A percentile compares a stretch with the other conserved stretches of the same genome.
Evolutionary conservation across 2,329 filamentous ascomycete species (phyloP).

Genomic region (Penicillium sclerotiorum): DNA sequence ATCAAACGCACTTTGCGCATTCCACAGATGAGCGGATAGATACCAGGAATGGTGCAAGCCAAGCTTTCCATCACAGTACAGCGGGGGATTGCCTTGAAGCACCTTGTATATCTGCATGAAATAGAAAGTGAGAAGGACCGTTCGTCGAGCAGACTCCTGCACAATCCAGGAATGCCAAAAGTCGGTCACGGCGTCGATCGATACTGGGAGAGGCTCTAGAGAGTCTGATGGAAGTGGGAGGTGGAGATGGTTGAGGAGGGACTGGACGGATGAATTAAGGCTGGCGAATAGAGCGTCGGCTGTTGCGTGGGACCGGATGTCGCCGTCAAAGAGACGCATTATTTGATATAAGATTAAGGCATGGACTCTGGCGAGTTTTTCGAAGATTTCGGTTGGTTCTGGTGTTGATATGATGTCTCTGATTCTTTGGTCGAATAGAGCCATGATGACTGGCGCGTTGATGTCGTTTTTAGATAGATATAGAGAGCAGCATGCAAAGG

Average conservation of each 20-base stretch:
- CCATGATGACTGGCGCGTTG: constrained; percentile 54
- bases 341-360: constrained; percentile 55
- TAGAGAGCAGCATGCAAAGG: constrained; percentile 56
- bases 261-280: constrained; percentile 24
- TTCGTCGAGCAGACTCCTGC: constrained; percentile 58
- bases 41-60: constrained; percentile 33
- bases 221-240: constrained; percentile 20
- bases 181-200: constrained; percentile 44
- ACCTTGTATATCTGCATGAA: constrained; percentile 36
- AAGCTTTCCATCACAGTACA: constrained; percentile 29
- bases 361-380: constrained; percentile 49
- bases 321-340: constrained; percentile 55
- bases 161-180: constrained; percentile 58
- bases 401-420: constrained; percentile 47
- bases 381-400: constrained; percentile 22
- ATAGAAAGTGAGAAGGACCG: constrained; percentile 53
- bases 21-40: constrained; percentile 33
- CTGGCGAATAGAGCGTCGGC: constrained; percentile 40
- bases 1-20: constrained; percentile 28
- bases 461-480: constrained; percentile 53
- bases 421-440: constrained; percentile 51
- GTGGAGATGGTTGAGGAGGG: constrained; percentile 21
- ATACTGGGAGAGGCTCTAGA: constrained; percentile 24
- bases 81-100: constrained; percentile 14
- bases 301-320: constrained; percentile 46